Evolutionary conservation across 306 rosid genomes (phyloP), one percentile per base, ranked within the genome.

Genomic region (Gillenia trifoliata): DNA sequence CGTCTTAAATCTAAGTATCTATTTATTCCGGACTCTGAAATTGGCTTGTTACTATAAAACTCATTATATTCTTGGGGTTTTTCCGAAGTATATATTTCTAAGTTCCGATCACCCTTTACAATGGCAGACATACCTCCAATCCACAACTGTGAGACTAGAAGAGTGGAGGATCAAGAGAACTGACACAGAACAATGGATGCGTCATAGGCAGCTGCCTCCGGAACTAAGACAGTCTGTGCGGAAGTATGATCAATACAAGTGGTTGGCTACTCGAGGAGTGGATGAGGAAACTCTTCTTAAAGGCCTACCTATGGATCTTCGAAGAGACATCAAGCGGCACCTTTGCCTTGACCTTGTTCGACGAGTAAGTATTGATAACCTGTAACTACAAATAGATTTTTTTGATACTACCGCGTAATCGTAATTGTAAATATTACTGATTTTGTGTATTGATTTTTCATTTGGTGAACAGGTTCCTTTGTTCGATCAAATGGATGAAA

Each of bases 181-280:
- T 26, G 99, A 95, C 70, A 87, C 96, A 55, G 98, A 95, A 69
- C 91, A 95, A 75, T 95, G 99, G 99, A 95, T 95, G 98, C 93
- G 81, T 77, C 99, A 92, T 83, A 85, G 97, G 74, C 99, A 92
- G 64, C 86, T 95, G 30, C 97, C 98, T 61, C 65, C 73, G 17
- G 93, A 89, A 11, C 78, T 95, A 50, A 89, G 89, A 80, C 83
- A 86, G 17, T 86, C 88, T 16, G 93, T 92, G 29, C 81, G 98
- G 16, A 89, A 83, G 75, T 95, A 95, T 75, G 87, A 92, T 75
- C 98, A 95, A 76, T 95, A 87, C 57, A 92, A 92, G 73, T 95
- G 99, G 99, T 70, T 90, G 66, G 98, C 99, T 6, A 95, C 99
- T 29, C 78, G 96, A 40, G 99, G 99, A 36, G 99, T 92, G 0